These are phyloP conservation scores for Exserohilum turcica DNA, from an alignment of 2,329 filamentous ascomycete genomes.

Conservation along the genomic window DNA sequence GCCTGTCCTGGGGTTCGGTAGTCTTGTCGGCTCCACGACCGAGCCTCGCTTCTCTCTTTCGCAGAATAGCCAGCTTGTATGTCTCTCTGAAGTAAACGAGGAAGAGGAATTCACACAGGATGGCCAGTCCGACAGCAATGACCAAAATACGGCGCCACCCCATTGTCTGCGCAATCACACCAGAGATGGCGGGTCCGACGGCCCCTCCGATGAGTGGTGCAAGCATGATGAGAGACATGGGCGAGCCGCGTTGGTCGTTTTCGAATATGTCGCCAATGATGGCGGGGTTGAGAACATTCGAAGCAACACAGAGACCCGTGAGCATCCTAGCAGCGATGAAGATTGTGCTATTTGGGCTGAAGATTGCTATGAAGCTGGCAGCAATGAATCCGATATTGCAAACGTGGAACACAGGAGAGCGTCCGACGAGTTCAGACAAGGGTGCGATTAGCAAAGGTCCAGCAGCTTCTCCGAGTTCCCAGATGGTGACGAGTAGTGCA, in stretches of 20 bases:
- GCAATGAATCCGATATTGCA: constrained; percentile 55
- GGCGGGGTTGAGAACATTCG: constrained; percentile 65
- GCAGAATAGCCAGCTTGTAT: constrained; percentile 63
- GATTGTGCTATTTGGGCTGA: constrained; percentile 45
- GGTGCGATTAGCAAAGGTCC: constrained; percentile 44
- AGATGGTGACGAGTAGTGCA: constrained; percentile 44
- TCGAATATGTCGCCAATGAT: constrained; percentile 68
- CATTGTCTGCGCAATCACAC: constrained; percentile 59
- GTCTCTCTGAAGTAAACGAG: constrained; percentile 63
- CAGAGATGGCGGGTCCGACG: constrained; percentile 61
- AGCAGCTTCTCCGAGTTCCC: constrained; percentile 45
- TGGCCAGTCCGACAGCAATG: constrained; percentile 56
- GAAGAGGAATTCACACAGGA: constrained; percentile 58
- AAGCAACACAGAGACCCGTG: constrained; percentile 52
- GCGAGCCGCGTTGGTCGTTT: constrained; percentile 61
- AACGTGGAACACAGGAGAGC: constrained; percentile 40
- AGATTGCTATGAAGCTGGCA: constrained; percentile 47
- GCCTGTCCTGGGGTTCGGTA: constrained; percentile 16
- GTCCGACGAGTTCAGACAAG: constrained; percentile 41
- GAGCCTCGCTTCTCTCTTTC: constrained; percentile 26
- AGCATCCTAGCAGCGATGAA: constrained; percentile 53
- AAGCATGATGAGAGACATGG: constrained; percentile 63
- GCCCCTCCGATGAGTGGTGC: constrained; percentile 64
- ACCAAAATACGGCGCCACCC: constrained; percentile 63
- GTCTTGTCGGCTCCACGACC: constrained; percentile 16